A percentile compares a stretch with the other conserved stretches of the same genome.
These are phyloP conservation scores for Vigna hirtella DNA, from an alignment of 306 rosid genomes.

Conservation along the genomic window DNA sequence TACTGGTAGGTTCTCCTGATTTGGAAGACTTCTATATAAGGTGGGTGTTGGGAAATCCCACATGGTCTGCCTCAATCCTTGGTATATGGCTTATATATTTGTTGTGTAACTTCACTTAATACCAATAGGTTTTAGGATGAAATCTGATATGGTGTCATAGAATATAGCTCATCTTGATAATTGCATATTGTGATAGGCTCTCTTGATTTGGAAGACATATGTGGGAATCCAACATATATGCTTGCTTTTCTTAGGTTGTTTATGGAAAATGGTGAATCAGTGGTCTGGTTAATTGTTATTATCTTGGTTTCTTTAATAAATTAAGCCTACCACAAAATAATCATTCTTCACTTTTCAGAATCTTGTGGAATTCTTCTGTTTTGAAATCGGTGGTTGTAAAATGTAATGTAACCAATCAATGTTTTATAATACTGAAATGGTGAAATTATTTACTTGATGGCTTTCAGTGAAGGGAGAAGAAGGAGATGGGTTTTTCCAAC, in stretches of 20 bases:
- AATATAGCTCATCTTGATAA: too few relatives aligned
- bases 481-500: constrained; percentile 92
- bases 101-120: too few relatives aligned
- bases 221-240: neutral
- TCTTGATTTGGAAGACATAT: too few relatives aligned
- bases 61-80: too few relatives aligned
- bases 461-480: constrained; percentile 94
- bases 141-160: too few relatives aligned
- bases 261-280: neutral
- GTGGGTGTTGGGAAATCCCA: too few relatives aligned
- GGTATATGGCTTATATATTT: too few relatives aligned
- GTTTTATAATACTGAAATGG: constrained; percentile 34
- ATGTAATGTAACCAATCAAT: constrained; percentile 28
- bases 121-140: too few relatives aligned
- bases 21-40: too few relatives aligned
- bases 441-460: constrained; percentile 22
- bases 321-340: constrained; percentile 8
- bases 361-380: constrained; percentile 14
- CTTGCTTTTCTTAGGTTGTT: neutral
- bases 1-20: too few relatives aligned
- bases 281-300: neutral
- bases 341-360: neutral
- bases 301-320: neutral
- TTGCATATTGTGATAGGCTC: too few relatives aligned
- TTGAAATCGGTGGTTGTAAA: constrained; percentile 30